phyloP scores from a whole-genome alignment of 371 early-diverging fungal species.

The Zychaea mexicana region DNA sequence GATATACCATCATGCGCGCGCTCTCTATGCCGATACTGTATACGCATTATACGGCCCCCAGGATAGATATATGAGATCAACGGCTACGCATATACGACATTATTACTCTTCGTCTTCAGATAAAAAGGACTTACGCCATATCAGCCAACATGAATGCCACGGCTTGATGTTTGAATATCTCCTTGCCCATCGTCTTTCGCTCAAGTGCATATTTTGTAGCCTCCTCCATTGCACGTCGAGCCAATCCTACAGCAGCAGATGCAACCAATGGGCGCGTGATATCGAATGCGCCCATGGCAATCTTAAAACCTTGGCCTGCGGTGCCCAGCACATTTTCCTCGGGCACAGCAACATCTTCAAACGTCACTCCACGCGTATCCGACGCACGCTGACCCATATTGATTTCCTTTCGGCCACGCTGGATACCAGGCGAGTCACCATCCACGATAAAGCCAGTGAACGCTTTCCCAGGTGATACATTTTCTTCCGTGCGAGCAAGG shows the following conservation, averaged over 20 bases:
- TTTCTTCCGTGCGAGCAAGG: constrained; percentile 88
- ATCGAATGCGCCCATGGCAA: constrained; percentile 98
- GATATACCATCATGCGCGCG: constrained; percentile 85
- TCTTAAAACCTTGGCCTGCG: constrained; percentile 90
- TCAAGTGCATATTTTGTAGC: constrained; percentile 88
- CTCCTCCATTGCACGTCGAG: constrained; percentile 94
- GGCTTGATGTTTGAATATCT: constrained; percentile 91
- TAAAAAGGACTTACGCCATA: constrained; percentile 67
- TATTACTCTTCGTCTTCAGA: too few species aligned
- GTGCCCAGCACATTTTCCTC: constrained; percentile 81
- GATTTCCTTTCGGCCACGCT: constrained; percentile 92
- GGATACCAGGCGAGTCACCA: constrained; percentile 87
- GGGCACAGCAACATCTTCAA: constrained; percentile 94
- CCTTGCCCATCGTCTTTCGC: constrained; percentile 95
- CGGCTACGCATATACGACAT: too few species aligned
- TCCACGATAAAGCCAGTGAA: constrained; percentile 98
- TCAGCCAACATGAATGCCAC: constrained; percentile 96
- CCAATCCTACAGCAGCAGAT: constrained; percentile 90
- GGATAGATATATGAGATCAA: too few species aligned
- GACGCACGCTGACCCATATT: constrained; percentile 96
- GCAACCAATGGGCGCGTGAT: constrained; percentile 94
- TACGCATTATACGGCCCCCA: too few species aligned
- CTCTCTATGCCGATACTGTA: constrained; percentile 77
- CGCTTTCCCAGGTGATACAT: constrained; percentile 82
- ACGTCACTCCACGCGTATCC: constrained; percentile 94